Base-by-base conservation (phyloP, 371 early-diverging fungal genomes). In the Actinomucor elegans region DNA sequence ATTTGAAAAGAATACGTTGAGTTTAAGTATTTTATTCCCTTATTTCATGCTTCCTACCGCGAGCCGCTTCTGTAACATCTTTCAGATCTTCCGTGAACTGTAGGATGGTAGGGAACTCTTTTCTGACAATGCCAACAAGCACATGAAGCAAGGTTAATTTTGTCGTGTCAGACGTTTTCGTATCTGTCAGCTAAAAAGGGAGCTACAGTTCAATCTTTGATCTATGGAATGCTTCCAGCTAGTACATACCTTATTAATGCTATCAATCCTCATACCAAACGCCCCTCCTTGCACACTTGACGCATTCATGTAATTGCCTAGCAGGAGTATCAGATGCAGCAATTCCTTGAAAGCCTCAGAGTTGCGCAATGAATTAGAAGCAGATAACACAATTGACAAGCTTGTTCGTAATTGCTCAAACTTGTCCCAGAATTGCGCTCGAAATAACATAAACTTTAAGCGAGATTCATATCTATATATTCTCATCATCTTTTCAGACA, bases 291-390 rank as follows among this genome's bases (percentile, higher is more conserved):
- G 77, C n/a, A 71, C 45, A 38, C 73, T 73, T 1, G 74, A 66
- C 0, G 68, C 77, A 54, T 85, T 85, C 85, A 85, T 83, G 48
- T 68, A 85, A 48, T 85, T 85, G 40, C 85, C 85, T 11, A 85
- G 53, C 5, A 75, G 47, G 21, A 84, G 58, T n/a, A 84, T 75
- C 7, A 80, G 59, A 20, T 75, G 65, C 31, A 83, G 56, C 2
- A 81, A 12, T 23, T 77, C 63, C n/a, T 59, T 66, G 29, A 84
- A 57, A 17, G 62, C 57, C 3, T 36, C 29, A 8, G 79, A 80
- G 33, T 73, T 37, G 5, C 67, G 61, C n/a, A 84, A 45, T 21
- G 71, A 46, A 43, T 72, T 72, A 4, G 80, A 67, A 3, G 81
- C 84, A 24, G 62, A 60, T 1, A 71, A 36, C 1, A 84, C 66